phyloP scores from a whole-genome alignment of 2,329 filamentous ascomycete species.

The Sclerotinia trifoliorum region DNA sequence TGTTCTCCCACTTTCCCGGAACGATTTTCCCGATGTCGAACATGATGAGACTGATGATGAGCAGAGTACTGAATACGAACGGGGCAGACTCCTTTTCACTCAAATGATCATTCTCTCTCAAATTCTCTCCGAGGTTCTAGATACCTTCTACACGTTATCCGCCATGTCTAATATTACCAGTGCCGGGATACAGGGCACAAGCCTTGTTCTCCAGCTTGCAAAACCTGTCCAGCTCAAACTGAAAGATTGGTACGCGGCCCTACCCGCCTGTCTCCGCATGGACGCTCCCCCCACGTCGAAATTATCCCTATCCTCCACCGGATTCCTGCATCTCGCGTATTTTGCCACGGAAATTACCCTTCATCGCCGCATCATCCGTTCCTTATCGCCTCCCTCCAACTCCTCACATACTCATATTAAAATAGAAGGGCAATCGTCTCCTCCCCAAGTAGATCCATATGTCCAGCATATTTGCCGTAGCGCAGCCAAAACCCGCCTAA shows the following conservation, averaged over 20 bases:
- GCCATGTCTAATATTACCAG: constrained; percentile 68
- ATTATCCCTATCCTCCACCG: constrained; percentile 58
- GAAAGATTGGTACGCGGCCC: constrained; percentile 74
- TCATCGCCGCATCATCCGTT: constrained; percentile 85
- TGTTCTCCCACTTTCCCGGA: constrained; percentile 61
- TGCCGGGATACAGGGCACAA: constrained; percentile 67
- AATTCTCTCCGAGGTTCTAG: constrained; percentile 76
- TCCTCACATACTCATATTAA: constrained; percentile 42
- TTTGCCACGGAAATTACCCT: constrained; percentile 93
- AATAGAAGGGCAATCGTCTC: constrained; percentile 39
- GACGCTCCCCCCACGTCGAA: constrained; percentile 53
- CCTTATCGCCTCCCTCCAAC: constrained; percentile 55
- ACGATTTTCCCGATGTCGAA: constrained; percentile 73
- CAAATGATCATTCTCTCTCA: constrained; percentile 74
- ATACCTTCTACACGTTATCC: constrained; percentile 77
- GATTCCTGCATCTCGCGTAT: constrained; percentile 86
- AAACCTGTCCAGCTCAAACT: constrained; percentile 81
- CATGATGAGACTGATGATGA: constrained; percentile 62
- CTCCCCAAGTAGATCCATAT: constrained; percentile 65
- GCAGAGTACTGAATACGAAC: constrained; percentile 59
- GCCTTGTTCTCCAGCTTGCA: constrained; percentile 69
- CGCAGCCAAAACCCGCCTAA: constrained; percentile 88
- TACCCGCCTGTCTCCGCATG: constrained; percentile 63
- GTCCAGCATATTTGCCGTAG: constrained; percentile 89
- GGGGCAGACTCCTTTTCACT: constrained; percentile 67